Base-by-base conservation (phyloP, 352 stramenopile genomes). In the Pythium scleroteichum region DNA sequence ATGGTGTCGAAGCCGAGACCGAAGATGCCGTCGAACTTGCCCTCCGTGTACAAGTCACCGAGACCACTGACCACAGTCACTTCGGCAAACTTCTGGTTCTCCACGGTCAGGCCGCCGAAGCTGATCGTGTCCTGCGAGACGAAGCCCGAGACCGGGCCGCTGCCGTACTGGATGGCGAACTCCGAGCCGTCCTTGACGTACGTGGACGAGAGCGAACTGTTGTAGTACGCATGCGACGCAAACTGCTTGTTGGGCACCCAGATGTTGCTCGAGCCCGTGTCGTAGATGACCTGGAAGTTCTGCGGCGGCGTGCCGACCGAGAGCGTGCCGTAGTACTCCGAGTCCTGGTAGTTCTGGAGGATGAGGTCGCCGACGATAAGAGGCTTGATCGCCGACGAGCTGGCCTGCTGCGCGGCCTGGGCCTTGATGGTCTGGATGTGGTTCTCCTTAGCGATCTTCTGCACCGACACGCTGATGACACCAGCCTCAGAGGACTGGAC, bases 21-120 rank as follows among this genome's bases (percentile, higher is more conserved):
- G 47, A 99, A 89, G 64, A 99, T 98, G 23, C 97, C 97, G 74
- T 99, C 97, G 72, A 99, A 99, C 49, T 98, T 97, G 58, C 94
- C 95, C 13, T 98, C 56, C 26, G 87, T 90, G 70, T 98, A 99
- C 6, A 87, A 93, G 6, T 96, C 69, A 8, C 96, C 96, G 5
- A 99, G 77, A 10, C 97, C 96, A 52, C 91, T 97, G 7, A 95
- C 97, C 70, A 98, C 94, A 54, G 96, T 93, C 19, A 99, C 85
- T 69, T 98, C 95, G 16, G 94, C 97, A 66, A 99, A 99, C 53
- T 89, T 85, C 71, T 98, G 91, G 64, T 90, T 81, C 5, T 64
- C 29, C 16, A 97, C 66, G 3, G 50, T 64, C 9, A 97, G 62
- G 1, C 65, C 79, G 22, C 78, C 87, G 14, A 97, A 63, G 41